These are phyloP conservation scores for Citropsis articulata DNA, from an alignment of 345 rosid species.

Conservation along the genomic window DNA sequence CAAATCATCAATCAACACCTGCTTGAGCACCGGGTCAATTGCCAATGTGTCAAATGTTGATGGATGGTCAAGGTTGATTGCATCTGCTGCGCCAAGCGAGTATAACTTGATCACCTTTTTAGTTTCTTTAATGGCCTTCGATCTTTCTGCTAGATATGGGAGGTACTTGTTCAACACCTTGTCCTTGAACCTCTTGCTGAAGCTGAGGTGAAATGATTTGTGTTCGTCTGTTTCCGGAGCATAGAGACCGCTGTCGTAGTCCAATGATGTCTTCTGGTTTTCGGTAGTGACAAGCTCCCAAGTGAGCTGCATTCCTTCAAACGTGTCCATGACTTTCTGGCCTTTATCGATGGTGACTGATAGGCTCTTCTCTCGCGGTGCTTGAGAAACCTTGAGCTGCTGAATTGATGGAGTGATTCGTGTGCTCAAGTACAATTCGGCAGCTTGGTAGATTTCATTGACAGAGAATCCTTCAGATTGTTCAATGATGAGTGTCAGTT, in stretches of 20 bases:
- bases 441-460: slow-evolving; percentile 16
- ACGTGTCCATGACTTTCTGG: slow-evolving; percentile 19
- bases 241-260: background rate
- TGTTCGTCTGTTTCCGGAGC: background rate
- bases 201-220: slow-evolving; percentile 13
- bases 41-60: slow-evolving; percentile 36
- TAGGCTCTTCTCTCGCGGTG: slow-evolving; percentile 3
- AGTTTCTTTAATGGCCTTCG: slow-evolving; percentile 14
- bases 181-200: slow-evolving; percentile 18
- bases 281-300: slow-evolving; percentile 24
- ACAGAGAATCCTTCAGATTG: background rate
- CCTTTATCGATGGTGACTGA: slow-evolving; percentile 22
- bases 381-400: slow-evolving; percentile 12
- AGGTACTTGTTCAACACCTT: slow-evolving; percentile 16
- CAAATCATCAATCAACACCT: slow-evolving; percentile 28
- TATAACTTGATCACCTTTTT: slow-evolving; percentile 18
- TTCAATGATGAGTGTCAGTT: slow-evolving; percentile 11
- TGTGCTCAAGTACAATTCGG: slow-evolving; percentile 17
- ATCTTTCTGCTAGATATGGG: slow-evolving; percentile 14
- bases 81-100: background rate
- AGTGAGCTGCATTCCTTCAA: slow-evolving; percentile 19
- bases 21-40: slow-evolving; percentile 22
- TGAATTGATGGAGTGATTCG: slow-evolving; percentile 2
- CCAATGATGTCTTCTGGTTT: background rate
- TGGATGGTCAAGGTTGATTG: slow-evolving; percentile 29